Evolutionary conservation across 1,284 basidiomycete genomes (phyloP), one percentile per base, ranked within the genome.

Genomic region (Puccinia novopanici): DNA sequence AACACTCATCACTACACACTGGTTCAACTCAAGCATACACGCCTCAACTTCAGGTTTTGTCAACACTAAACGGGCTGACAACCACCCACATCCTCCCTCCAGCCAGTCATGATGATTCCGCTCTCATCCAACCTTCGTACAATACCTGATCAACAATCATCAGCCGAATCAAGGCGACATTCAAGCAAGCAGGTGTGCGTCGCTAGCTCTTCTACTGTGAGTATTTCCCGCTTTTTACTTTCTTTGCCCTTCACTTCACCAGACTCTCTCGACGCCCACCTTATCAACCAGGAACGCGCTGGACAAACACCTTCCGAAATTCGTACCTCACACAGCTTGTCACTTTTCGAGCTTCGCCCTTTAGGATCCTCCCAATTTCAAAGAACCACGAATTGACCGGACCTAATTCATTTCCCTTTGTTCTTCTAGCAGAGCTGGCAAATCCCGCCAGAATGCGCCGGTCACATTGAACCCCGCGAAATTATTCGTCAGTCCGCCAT

Each of bases 401-500:
- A 72, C 22, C 9, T 37, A 8, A 37, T 34, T 55, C 12, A 9
- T 27, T 30, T 10, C 24, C 19, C 27, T 54, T 72, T 61, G 19
- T n/a, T n/a, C 27, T 45, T 42, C 13, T 3, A 48, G 27, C 17
- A 74, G 72, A 74, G 13, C 37, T 74, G 72, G 72, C 72, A 74
- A 74, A 72, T 79, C 19, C 57, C 92, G 71, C 87, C 87, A 24
- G 87, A 91, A 71, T 86, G 96, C 17, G 87, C 95, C 37, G 87
- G 87, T 0, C 89, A 89, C 22, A 87, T 98, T 15, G 90, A 92
- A 0, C 89, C 91, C 77, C 90, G 89, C 82, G 93, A 98, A 86
- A 89, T 94, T 72, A 91, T 90, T 82, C 90, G 95, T 13, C 96
- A 98, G 86, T 91, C 92, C 59, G 90, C 96, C 84, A 96, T 99